Evolutionary conservation across 768 basidiomycete genomes (phyloP).

Genomic region (Paxillus rubicundulus): DNA sequence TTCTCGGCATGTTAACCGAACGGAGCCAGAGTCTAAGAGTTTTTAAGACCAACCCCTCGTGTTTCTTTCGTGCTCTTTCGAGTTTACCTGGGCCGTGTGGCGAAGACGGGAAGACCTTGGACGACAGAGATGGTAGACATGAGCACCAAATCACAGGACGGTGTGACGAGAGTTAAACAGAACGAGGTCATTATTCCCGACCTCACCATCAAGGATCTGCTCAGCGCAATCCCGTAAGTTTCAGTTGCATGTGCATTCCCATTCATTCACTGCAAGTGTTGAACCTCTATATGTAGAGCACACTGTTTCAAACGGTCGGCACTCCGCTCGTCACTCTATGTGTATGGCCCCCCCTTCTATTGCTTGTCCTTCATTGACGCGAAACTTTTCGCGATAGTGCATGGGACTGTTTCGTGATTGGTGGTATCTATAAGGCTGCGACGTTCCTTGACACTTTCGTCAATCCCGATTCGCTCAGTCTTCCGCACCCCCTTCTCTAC

Average conservation of each 20-base stretch:
- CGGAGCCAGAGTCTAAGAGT: too few species aligned
- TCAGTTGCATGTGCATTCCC: neutral
- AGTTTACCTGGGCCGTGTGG: neutral
- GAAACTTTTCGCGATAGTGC: constrained; percentile 39
- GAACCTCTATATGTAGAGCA: constrained; percentile 40
- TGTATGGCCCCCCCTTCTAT: constrained; percentile 46
- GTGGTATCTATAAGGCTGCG: constrained; percentile 63
- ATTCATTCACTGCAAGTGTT: neutral
- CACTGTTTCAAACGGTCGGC: constrained; percentile 94
- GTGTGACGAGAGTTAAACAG: constrained; percentile 46
- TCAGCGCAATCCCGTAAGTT: constrained; percentile 79
- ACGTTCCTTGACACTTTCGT: constrained; percentile 62
- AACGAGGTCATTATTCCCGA: constrained; percentile 70
- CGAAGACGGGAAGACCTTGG: constrained; percentile 4
- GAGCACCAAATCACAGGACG: constrained; percentile 14
- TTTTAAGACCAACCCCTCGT: neutral
- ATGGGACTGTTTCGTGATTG: constrained; percentile 75
- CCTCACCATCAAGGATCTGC: constrained; percentile 83
- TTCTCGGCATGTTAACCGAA: too few species aligned
- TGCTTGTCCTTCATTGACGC: constrained; percentile 10
- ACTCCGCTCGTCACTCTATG: constrained; percentile 69
- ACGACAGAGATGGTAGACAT: constrained; percentile 18
- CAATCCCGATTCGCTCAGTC: constrained; percentile 49
- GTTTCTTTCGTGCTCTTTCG: neutral
- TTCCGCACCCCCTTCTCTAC: constrained; percentile 64